Conservation (phyloP, 2,329 filamentous ascomycete species). For the Claviceps pazoutovae region DNA sequence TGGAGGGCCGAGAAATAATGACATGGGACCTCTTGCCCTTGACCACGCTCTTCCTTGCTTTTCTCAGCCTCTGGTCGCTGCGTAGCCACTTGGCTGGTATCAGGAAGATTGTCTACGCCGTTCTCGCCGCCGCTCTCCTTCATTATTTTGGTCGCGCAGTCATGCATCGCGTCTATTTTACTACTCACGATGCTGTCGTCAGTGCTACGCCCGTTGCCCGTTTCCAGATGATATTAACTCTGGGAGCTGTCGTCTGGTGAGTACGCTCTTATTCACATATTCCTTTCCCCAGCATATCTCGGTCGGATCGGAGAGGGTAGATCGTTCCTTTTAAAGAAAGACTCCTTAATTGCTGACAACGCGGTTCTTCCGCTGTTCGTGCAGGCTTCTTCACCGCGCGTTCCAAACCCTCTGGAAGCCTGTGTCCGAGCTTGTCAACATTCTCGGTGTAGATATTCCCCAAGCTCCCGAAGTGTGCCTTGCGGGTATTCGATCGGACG, state of each 20-base stretch:
- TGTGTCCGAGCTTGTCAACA: conserved; percentile 76
- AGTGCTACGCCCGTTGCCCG: conserved; percentile 33
- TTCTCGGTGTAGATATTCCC: conserved; percentile 88
- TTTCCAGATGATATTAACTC: conserved; percentile 41
- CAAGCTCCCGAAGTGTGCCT: conserved; percentile 80
- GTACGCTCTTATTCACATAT: conserved; percentile 12
- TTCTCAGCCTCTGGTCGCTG: conserved; percentile 24
- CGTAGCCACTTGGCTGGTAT: conserved; percentile 19
- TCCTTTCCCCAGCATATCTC: not conserved
- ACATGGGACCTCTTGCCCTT: conserved; percentile 28
- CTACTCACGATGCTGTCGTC: conserved; percentile 22
- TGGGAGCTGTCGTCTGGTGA: conserved; percentile 40
- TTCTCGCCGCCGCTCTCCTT: conserved; percentile 19
- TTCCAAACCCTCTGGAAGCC: conserved; percentile 84
- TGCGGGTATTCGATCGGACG: conserved; percentile 74
- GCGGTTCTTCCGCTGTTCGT: not conserved
- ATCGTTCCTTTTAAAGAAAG: not conserved
- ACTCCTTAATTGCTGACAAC: not conserved
- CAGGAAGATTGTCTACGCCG: conserved; percentile 18
- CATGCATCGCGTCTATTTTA: conserved; percentile 16
- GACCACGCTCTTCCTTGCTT: conserved; percentile 25
- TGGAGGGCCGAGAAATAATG: conserved; percentile 24
- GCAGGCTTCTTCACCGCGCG: conserved; percentile 70
- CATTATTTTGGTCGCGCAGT: conserved; percentile 19
- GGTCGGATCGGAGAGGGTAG: too few species aligned